Evolutionary conservation across 2,329 filamentous ascomycete species (phyloP).

Genomic region (Fusarium sp.): DNA sequence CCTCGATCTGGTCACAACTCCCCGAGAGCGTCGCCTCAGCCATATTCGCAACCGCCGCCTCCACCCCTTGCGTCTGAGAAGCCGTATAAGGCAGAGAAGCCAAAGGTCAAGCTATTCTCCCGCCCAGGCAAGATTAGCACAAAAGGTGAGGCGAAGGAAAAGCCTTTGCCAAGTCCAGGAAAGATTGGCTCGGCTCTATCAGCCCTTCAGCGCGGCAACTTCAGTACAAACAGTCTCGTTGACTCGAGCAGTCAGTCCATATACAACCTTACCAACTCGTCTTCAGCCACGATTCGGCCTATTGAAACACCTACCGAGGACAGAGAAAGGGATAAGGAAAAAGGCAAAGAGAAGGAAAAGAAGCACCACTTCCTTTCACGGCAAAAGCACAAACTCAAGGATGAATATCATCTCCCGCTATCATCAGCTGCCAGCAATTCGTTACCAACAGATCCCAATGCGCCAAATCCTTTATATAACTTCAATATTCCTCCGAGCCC

Average conservation of each 20-base stretch:
- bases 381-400: constrained; percentile 82
- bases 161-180: constrained; percentile 77
- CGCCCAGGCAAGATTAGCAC: constrained; percentile 80
- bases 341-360: constrained; percentile 76
- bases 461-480: constrained; percentile 81
- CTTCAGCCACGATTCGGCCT: constrained; percentile 80
- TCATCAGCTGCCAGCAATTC: constrained; percentile 84
- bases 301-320: constrained; percentile 63
- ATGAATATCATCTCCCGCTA: constrained; percentile 77
- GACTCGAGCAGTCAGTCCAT: constrained; percentile 73
- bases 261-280: constrained; percentile 81
- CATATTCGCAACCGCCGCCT: constrained; percentile 54
- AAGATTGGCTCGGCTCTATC: constrained; percentile 76
- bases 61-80: constrained; percentile 64
- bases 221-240: constrained; percentile 76
- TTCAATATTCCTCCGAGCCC: constrained; percentile 81
- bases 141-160: constrained; percentile 74
- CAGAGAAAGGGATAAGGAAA: constrained; percentile 56
- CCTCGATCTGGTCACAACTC: constrained; percentile 70
- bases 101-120: constrained; percentile 85
- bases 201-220: constrained; percentile 73
- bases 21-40: constrained; percentile 56
- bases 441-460: constrained; percentile 77
- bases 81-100: constrained; percentile 72
- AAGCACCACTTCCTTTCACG: constrained; percentile 84